These are phyloP conservation scores for Trypanosoma theileri DNA, from an alignment of 208 protist species.

Conservation along the genomic window DNA sequence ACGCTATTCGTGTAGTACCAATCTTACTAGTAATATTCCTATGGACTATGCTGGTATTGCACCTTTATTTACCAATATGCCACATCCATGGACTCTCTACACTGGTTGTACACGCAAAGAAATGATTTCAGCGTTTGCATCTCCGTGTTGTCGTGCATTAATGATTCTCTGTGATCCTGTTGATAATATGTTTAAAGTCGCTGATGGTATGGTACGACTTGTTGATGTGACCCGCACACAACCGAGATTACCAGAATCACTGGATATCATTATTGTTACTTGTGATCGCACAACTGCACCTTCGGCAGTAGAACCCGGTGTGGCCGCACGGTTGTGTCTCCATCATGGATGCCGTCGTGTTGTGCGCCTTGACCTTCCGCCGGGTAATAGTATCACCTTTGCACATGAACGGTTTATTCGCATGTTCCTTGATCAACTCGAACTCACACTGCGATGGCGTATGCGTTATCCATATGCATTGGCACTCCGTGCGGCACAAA, in stretches of 20 bases:
- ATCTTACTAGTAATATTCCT: neutral
- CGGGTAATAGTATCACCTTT: constrained; percentile 36
- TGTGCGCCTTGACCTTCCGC: constrained; percentile 62
- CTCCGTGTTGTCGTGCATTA: constrained; percentile 37
- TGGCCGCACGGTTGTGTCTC: constrained; percentile 60
- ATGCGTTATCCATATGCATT: constrained; percentile 67
- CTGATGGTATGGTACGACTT: constrained; percentile 62
- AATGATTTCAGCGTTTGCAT: constrained; percentile 58
- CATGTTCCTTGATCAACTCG: constrained; percentile 50
- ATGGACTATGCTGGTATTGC: neutral
- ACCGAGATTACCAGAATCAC: constrained; percentile 8
- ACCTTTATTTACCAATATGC: neutral
- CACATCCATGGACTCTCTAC: constrained; percentile 41
- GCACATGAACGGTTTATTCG: constrained; percentile 62
- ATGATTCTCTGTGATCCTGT: constrained; percentile 62
- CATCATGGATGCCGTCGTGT: constrained; percentile 64
- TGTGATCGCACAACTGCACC: constrained; percentile 40
- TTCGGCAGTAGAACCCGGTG: constrained; percentile 40
- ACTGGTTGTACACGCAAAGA: constrained; percentile 82
- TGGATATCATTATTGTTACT: constrained; percentile 64
- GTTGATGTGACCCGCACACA: constrained; percentile 18
- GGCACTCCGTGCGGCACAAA: constrained; percentile 70
- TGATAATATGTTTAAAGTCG: constrained; percentile 49
- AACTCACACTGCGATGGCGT: constrained; percentile 40
- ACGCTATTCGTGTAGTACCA: too few species aligned